Base-by-base conservation (phyloP, 2,329 filamentous ascomycete species). In the Amauroascus niger region DNA sequence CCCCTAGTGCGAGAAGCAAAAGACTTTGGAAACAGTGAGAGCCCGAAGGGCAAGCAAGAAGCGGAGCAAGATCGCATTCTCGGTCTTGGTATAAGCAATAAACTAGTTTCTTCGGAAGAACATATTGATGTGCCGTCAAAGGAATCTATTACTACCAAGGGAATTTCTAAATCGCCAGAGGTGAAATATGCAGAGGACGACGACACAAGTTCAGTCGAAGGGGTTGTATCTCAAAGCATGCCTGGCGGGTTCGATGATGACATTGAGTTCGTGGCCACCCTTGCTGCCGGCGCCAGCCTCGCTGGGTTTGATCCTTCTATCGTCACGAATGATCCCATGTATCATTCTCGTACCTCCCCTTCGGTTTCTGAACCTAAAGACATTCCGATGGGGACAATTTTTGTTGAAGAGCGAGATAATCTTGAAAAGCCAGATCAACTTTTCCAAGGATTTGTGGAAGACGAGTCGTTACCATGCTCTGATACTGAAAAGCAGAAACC, bases 221-320 rank as follows among this genome's bases (percentile, higher is more conserved):
- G 22, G 24, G 14, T 52, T 39, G 49, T 37, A 5, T 33, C 44
- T 45, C 46, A 48, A 49, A 26, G 39, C 30, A 48, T 52, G 24
- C 52, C 46, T 11, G 51, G 55, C 22, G 55, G 45, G 16, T 89
- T 86, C 62, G 79, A 72, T 1, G 78, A 83, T 54, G 85, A 88
- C 60, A 69, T 84, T 7, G 81, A 82, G 49, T 88, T 88, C 59
- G 80, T 82, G 6, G 85, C 84, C 26, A 81, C 79, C 2, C 69
- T 88, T 45, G 83, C 84, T 54, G 86, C 84, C 46, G 83, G 82
- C 1, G 73, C 87, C 47, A 71, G 83, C 63, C 78, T 81, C n/a
- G 79, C 81, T 44, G 85, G 85, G 0, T 88, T 88, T 58, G 78
- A 87, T 61, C 80, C 83, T 3, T 78, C 84, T 39, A 80, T 88